phyloP scores from a whole-genome alignment of 768 basidiomycete genomes.

The Podaxis rugospora region DNA sequence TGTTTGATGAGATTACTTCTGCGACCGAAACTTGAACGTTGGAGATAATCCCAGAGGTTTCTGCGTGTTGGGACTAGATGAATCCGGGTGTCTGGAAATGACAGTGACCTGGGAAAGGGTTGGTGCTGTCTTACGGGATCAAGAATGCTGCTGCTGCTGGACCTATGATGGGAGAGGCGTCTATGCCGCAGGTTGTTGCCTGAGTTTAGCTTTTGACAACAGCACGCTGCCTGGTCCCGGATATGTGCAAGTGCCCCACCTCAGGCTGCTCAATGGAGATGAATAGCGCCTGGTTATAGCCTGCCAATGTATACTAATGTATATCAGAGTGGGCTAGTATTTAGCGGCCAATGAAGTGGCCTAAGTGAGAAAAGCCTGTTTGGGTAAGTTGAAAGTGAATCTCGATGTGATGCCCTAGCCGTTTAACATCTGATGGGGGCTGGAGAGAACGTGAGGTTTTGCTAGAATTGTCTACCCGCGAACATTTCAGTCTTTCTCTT shows the following conservation, averaged over 20 bases:
- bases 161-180: background rate
- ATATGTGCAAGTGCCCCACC: background rate
- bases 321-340: background rate
- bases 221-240: background rate
- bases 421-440: background rate
- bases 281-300: background rate
- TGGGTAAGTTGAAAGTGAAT: constrained; percentile 6
- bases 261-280: background rate
- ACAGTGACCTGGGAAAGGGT: background rate
- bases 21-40: background rate
- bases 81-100: background rate
- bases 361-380: background rate
- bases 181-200: background rate
- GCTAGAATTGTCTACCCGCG: constrained; percentile 9
- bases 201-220: background rate
- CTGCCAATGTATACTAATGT: background rate
- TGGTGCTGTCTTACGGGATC: background rate
- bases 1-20: background rate
- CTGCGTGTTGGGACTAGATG: background rate
- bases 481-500: background rate
- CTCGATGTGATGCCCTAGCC: background rate
- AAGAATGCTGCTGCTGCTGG: background rate
- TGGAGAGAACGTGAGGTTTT: background rate
- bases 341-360: background rate
- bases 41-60: background rate